Conservation (phyloP, 2,329 filamentous ascomycete species). For the Sporothrix curviconia region DNA sequence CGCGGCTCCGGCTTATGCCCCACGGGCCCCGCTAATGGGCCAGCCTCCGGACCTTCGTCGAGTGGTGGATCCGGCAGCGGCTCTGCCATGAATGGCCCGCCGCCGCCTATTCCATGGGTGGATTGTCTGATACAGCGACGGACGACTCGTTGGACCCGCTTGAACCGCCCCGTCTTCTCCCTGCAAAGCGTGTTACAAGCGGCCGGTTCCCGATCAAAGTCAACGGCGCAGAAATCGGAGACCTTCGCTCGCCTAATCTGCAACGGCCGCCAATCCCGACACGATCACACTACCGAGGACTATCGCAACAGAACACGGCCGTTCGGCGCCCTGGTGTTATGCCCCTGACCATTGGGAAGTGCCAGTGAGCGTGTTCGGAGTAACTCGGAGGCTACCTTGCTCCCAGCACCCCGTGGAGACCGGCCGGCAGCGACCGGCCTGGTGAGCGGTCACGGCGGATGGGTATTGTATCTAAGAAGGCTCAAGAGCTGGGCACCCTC, state of each 20-base stretch:
- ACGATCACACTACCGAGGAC: conserved; percentile 71
- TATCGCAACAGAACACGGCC: conserved; percentile 60
- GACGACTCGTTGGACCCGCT: conserved; percentile 65
- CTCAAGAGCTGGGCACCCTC: conserved; percentile 54
- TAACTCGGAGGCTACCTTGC: conserved; percentile 56
- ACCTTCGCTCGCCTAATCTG: conserved; percentile 61
- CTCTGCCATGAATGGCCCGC: neutral
- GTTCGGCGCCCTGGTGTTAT: conserved; percentile 66
- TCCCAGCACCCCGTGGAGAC: conserved; percentile 38
- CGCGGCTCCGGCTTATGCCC: neutral
- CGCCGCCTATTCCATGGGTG: neutral
- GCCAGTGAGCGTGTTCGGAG: conserved; percentile 61
- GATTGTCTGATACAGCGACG: conserved; percentile 42
- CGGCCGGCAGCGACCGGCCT: conserved; percentile 39
- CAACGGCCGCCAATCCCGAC: conserved; percentile 68
- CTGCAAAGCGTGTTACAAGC: conserved; percentile 53
- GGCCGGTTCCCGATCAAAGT: conserved; percentile 65
- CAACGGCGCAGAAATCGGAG: conserved; percentile 63
- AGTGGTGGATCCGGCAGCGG: conserved; percentile 9
- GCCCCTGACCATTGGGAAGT: conserved; percentile 61
- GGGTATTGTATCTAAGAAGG: conserved; percentile 55
- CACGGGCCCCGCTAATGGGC: neutral
- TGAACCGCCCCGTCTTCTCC: conserved; percentile 67
- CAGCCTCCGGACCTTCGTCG: conserved; percentile 1
- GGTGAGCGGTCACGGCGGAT: conserved; percentile 49